These are phyloP conservation scores for Suhomyces sp. DNA, from an alignment of 805 yeast species.

Conservation along the genomic window DNA sequence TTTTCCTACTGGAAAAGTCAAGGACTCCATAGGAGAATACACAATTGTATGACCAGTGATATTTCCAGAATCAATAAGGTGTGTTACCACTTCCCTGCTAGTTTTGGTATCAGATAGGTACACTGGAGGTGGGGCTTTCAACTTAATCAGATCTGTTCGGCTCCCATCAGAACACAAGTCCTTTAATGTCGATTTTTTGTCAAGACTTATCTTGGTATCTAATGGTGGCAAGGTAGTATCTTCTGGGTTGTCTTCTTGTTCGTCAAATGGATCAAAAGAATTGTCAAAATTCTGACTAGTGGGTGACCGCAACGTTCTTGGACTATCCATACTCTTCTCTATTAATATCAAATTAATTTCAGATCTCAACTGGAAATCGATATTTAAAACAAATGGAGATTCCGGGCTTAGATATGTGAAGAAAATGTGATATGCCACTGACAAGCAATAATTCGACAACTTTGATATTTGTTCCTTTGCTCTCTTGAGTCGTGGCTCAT, in stretches of 20 bases:
- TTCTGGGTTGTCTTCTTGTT: not conserved
- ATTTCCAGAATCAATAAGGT: not conserved
- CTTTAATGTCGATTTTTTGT: no score
- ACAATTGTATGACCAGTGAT: not conserved
- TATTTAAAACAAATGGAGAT: conserved; percentile 69
- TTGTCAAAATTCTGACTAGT: not conserved
- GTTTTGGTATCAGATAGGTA: no score
- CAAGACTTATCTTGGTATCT: not conserved
- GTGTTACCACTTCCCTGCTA: no score
- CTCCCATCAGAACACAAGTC: no score
- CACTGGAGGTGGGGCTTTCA: no score
- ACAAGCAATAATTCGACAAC: conserved; percentile 54
- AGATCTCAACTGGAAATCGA: conserved; percentile 53
- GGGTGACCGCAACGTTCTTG: no score
- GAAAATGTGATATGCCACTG: conserved; percentile 63
- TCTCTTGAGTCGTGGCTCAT: conserved; percentile 2
- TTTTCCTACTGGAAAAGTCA: not conserved
- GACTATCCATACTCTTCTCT: conserved; percentile 1
- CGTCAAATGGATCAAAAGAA: no score
- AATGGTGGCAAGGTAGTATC: not conserved
- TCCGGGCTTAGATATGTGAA: conserved; percentile 63
- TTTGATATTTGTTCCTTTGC: conserved; percentile 18
- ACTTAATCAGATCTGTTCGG: no score
- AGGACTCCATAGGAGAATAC: not conserved
- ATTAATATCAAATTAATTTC: conserved; percentile 31